Conservation (phyloP, 495 filamentous ascomycete genomes). For the Podospora pseudopauciseta region DNA sequence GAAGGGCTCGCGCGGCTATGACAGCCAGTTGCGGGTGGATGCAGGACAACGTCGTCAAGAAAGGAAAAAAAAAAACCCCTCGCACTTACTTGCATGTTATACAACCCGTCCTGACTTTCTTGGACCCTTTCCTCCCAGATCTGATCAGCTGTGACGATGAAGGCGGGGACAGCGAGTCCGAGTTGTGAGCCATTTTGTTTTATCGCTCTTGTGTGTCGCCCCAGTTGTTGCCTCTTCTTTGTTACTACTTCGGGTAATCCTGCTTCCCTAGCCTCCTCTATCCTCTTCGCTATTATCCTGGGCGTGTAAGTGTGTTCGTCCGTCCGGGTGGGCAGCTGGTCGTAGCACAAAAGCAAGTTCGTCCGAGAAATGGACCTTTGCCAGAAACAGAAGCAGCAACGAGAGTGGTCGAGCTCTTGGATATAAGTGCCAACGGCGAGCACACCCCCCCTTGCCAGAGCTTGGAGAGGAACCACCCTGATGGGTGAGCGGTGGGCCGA, state of each 20-base stretch:
- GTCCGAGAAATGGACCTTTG: slow-evolving; percentile 6
- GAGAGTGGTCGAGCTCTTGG: slow-evolving; percentile 10
- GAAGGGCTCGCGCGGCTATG: slow-evolving; percentile 4
- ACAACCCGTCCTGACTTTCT: slow-evolving; percentile 37
- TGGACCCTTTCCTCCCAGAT: slow-evolving; percentile 34
- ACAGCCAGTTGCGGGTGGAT: not conserved
- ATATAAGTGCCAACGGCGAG: slow-evolving; percentile 15
- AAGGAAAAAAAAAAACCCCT: not conserved
- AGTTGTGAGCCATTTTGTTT: slow-evolving; percentile 23
- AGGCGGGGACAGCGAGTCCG: slow-evolving; percentile 27
- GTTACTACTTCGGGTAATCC: not conserved
- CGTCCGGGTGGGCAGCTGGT: not conserved
- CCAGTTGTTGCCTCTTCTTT: not conserved
- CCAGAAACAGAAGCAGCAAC: not conserved
- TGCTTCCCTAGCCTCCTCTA: not conserved
- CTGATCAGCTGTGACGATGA: slow-evolving; percentile 12
- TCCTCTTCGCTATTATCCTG: not conserved
- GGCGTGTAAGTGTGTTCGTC: not conserved
- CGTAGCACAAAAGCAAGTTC: slow-evolving; percentile 3
- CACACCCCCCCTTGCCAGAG: not conserved
- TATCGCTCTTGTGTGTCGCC: not conserved
- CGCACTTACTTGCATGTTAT: slow-evolving; percentile 38
- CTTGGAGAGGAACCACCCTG: not conserved
- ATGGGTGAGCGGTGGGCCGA: slow-evolving; percentile 4
- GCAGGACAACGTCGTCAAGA: not conserved